Evolutionary conservation across 2,329 filamentous ascomycete species (phyloP), one percentile per base, ranked within the genome.

Genomic region (Colletotrichum sansevieriae): DNA sequence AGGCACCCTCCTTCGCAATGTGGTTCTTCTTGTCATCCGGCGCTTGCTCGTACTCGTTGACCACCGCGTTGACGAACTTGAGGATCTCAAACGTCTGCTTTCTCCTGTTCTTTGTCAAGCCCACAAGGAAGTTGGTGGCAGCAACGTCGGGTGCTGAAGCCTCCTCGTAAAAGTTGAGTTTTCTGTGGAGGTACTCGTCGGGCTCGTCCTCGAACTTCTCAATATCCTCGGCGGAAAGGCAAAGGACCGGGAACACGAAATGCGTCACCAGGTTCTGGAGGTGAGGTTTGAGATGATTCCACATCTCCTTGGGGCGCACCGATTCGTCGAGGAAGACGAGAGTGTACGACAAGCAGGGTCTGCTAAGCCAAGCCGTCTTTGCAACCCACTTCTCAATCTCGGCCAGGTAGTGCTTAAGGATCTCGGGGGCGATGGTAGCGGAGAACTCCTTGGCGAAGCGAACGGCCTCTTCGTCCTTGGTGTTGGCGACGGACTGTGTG

Each of bases 321-420:
- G 95, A 98, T 82, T 99, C 96, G 79, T 99, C 96, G 76, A 99
- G 85, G 83, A 97, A 99, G 73, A 96, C 92, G 70, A 99, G 87
- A 0, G 93, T 98, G 81, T 97, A 97, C 9, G 94, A 97, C 70
- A 98, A 84, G 74, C 95, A 96, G 44, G 95, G 93, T 78, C 95
- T 94, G 86, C 95, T 98, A 72, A 99, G 86, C 96, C 96, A 99
- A 59, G 92, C 87, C 59, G 93, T 92, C 83, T 98, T 98, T 72
- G 92, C 90, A 49, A 98, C 95, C 95, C 96, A 99, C 78, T 97
- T 96, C 80, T 99, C 96, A 73, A 99, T 95, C 82, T 98, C 94
- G 72, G 91, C 87, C 63, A 99, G 88, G 79, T 99, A 99, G 71
- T 94, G 91, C 82, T 97, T 97, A 75, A 99, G 87, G 72, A 99